phyloP scores from a whole-genome alignment of 495 filamentous ascomycete genomes.

The Halenospora varia region DNA sequence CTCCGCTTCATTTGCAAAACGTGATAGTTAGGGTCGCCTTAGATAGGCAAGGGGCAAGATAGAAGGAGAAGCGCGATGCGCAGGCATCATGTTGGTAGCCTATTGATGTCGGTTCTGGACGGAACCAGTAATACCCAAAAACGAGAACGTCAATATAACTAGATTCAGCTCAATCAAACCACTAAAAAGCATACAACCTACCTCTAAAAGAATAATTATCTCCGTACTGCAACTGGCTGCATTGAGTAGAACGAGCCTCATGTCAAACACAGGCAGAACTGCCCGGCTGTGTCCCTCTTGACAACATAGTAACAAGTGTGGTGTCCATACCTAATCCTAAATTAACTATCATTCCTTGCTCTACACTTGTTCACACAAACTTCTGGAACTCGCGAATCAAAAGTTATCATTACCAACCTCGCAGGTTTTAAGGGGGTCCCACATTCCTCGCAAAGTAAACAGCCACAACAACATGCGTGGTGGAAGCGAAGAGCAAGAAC shows the following conservation, averaged over 20 bases:
- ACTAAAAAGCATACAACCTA: no score
- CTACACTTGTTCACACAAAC: no score
- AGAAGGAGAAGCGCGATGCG: background rate
- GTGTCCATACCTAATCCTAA: no score
- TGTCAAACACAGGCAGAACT: background rate
- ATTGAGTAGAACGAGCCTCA: background rate
- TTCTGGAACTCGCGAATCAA: no score
- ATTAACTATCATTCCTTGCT: background rate
- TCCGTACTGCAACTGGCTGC: background rate
- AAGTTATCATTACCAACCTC: no score
- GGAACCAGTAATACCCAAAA: background rate
- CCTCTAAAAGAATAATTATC: background rate
- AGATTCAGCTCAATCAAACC: background rate
- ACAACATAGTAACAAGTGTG: no score
- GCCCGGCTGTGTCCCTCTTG: no score
- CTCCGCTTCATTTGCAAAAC: constrained; percentile 6
- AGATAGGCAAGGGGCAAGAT: background rate
- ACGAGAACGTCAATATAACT: background rate
- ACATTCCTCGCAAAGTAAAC: background rate
- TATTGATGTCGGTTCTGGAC: background rate
- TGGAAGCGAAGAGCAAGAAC: background rate
- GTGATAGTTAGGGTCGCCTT: background rate
- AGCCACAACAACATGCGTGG: background rate
- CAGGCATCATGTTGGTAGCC: no score
- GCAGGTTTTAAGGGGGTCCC: background rate